Base-by-base conservation (phyloP, 495 filamentous ascomycete species). In the Zalerion maritima region DNA sequence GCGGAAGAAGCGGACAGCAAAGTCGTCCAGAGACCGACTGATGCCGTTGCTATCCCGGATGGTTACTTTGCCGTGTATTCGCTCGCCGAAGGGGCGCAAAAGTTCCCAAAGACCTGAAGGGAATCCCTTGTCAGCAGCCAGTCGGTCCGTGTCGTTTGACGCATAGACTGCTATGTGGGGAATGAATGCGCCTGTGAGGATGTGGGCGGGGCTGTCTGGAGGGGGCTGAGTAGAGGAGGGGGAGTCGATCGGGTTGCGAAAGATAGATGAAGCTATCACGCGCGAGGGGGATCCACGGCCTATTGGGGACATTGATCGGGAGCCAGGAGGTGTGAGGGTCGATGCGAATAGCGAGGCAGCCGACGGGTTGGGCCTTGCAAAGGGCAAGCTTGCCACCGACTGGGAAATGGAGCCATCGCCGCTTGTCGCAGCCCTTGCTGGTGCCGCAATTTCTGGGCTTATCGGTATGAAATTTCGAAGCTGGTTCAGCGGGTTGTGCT, bases 21-120 rank as follows among this genome's bases (percentile, higher is more conserved):
- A 97, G 46, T 96, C 84, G 16, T 94, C 89, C 62, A 78, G 91
- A 18, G 69, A 71, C 39, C 66, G 69, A 42, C 85, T 82, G 19
- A 72, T 70, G 6, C 89, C 87, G 34, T 78, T 64, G 40, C 84
- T 93, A 50, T 97, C 91, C 31, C 91, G 63, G 21, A 97, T 75
- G 11, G 78, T 79, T 18, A 97, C 78, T 48, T 85, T 89, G 14
- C 89, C 89, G 19, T 75, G 70, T 0, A 97, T 62, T 21, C 64
- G 67, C 49, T 97, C 89, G n/a, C 87, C 89, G 55, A 86, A 97
- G 3, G 87, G 85, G 26, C 86, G 62, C 19, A 97, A 54, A 29
- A 97, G 53, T 46, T 86, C 80, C 60, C 79, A 74, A 26, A 97
- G 66, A 0, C 86, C 86, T 12, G 67, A 69, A 13, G 61, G 49